Evolutionary conservation across 148 eudicot genomes (phyloP).

Genomic region (Fagopyrum homotropicum): DNA sequence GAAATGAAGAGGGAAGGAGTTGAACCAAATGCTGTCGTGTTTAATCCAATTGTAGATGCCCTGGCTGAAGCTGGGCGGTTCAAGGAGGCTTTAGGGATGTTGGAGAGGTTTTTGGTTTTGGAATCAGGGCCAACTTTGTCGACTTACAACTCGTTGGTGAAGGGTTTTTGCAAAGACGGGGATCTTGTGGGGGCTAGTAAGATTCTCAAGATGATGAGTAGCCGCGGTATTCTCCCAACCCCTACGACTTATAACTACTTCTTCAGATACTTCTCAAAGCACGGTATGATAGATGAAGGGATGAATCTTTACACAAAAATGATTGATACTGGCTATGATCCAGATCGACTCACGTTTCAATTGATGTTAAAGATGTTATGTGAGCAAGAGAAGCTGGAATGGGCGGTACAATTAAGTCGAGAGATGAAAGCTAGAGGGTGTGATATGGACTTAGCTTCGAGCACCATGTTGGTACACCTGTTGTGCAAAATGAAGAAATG

Average conservation of each 20-base stretch:
- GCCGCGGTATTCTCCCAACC: slow-evolving; percentile 52
- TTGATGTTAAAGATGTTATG: slow-evolving; percentile 58
- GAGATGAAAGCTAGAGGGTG: slow-evolving; percentile 58
- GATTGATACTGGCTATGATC: slow-evolving; percentile 44
- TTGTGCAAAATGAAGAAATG: slow-evolving; percentile 37
- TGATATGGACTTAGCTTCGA: slow-evolving; percentile 42
- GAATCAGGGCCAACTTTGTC: slow-evolving; percentile 61
- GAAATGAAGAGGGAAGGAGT: slow-evolving; percentile 57
- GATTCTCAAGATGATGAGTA: slow-evolving; percentile 64
- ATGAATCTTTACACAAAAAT: slow-evolving; percentile 54
- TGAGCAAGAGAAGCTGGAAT: slow-evolving; percentile 45
- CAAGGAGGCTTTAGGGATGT: slow-evolving; percentile 64
- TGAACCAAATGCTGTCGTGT: slow-evolving; percentile 48
- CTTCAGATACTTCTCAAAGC: slow-evolving; percentile 39
- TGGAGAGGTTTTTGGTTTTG: slow-evolving; percentile 57
- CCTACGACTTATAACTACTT: slow-evolving; percentile 58
- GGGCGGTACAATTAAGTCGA: slow-evolving; percentile 39
- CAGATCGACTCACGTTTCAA: slow-evolving; percentile 52
- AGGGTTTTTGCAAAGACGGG: slow-evolving; percentile 72
- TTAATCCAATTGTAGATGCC: slow-evolving; percentile 54
- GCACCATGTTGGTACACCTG: slow-evolving; percentile 49
- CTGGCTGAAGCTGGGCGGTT: slow-evolving; percentile 60
- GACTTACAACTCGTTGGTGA: slow-evolving; percentile 66
- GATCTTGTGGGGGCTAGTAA: slow-evolving; percentile 63
- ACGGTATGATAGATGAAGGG: slow-evolving; percentile 49